These are phyloP conservation scores for Farysia itapuensis DNA, from an alignment of 1,284 basidiomycete species.

Conservation along the genomic window DNA sequence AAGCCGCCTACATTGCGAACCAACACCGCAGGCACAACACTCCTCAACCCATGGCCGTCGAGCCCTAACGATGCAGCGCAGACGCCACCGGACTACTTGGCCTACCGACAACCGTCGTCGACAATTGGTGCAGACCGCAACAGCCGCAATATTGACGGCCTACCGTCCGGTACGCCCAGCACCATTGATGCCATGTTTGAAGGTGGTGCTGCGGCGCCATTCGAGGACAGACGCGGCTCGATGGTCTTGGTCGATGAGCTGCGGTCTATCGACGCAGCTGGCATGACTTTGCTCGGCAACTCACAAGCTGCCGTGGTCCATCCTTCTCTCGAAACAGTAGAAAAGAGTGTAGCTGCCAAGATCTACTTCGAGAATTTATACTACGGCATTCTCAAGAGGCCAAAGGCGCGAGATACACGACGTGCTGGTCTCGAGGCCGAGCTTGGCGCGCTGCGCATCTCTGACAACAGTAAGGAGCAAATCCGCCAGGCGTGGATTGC, in stretches of 20 bases:
- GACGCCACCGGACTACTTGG: constrained; percentile 37
- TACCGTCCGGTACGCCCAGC: constrained; percentile 26
- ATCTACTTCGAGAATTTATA: constrained; percentile 97
- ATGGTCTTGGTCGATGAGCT: constrained; percentile 45
- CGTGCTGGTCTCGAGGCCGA: constrained; percentile 82
- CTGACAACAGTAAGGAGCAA: constrained; percentile 71
- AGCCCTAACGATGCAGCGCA: constrained; percentile 5
- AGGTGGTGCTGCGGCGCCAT: not conserved
- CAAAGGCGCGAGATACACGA: constrained; percentile 80
- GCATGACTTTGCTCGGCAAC: constrained; percentile 21
- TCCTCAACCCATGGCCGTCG: constrained; percentile 42
- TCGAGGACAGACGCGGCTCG: constrained; percentile 44
- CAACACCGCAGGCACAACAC: constrained; percentile 47
- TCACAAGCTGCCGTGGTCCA: constrained; percentile 30
- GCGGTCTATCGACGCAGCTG: constrained; percentile 26
- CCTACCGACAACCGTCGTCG: constrained; percentile 31
- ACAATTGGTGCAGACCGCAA: constrained; percentile 19
- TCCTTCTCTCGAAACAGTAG: constrained; percentile 78
- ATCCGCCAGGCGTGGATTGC: constrained; percentile 76
- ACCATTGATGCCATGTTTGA: constrained; percentile 46
- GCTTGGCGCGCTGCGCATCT: constrained; percentile 73
- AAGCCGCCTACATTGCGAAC: constrained; percentile 29
- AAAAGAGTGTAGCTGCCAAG: constrained; percentile 85
- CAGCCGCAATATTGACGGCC: constrained; percentile 48
- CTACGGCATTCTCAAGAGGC: constrained; percentile 68